A percentile compares a stretch with the other conserved stretches of the same genome.
Conservation (phyloP, 108 stramenopile species). For the Pelagomonas calceolata region DNA sequence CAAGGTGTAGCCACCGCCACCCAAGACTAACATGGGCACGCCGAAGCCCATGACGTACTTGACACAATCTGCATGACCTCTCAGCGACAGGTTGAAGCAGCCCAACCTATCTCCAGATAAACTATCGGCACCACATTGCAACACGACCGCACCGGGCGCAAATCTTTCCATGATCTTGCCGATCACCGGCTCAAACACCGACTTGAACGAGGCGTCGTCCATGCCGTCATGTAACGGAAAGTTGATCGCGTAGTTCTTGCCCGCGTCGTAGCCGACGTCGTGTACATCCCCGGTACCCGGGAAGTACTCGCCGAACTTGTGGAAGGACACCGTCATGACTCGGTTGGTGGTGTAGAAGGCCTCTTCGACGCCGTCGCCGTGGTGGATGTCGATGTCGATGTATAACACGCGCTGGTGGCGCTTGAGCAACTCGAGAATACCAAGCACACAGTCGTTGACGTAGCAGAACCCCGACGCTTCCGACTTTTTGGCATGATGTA, state of each 20-base stretch:
- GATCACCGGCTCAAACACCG: constrained; percentile 86
- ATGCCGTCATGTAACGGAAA: constrained; percentile 91
- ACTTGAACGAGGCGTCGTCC: constrained; percentile 71
- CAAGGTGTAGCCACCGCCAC: constrained; percentile 97
- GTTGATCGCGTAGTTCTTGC: constrained; percentile 95
- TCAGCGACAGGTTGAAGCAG: constrained; percentile 87
- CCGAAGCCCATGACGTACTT: constrained; percentile 77
- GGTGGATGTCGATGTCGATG: constrained; percentile 99
- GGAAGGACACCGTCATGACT: constrained; percentile 95
- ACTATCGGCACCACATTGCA: constrained; percentile 95
- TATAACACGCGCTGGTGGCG: constrained; percentile 97
- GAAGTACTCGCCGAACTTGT: constrained; percentile 98
- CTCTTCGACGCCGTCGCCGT: constrained; percentile 95
- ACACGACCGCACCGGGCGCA: constrained; percentile 86
- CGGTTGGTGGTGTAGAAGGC: constrained; percentile 97
- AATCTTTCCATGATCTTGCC: constrained; percentile 90
- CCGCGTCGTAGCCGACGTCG: constrained; percentile 72
- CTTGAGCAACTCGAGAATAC: constrained; percentile 95
- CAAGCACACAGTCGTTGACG: constrained; percentile 97
- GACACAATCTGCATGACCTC: constrained; percentile 91
- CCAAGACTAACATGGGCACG: constrained; percentile 86
- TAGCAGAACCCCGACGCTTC: constrained; percentile 99
- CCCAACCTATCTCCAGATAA: constrained; percentile 93
- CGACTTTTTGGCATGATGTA: constrained; percentile 98
- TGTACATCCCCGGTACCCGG: constrained; percentile 77